Percentiles rank a stretch among this genome's conserved stretches.
Evolutionary conservation across 805 yeast species (phyloP).

Genomic region (Lipomyces lipofer): DNA sequence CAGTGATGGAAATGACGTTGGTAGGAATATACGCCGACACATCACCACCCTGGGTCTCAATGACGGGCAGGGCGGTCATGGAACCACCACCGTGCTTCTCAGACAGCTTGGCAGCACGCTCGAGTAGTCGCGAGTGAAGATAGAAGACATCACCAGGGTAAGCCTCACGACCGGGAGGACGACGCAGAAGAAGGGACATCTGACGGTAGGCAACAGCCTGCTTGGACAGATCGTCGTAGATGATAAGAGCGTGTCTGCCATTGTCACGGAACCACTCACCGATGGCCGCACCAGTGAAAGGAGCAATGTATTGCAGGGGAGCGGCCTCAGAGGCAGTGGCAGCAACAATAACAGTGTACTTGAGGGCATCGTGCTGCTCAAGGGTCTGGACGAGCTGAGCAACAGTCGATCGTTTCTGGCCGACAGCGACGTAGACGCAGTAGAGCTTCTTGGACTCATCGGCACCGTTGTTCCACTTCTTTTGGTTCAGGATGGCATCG

Average conservation of each 20-base stretch:
- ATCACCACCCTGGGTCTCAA: constrained; percentile 99
- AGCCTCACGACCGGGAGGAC: constrained; percentile 97
- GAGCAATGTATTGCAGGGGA: constrained; percentile 99
- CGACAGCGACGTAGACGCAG: constrained; percentile 99
- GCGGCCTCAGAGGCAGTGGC: constrained; percentile 99
- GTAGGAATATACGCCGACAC: constrained; percentile 97
- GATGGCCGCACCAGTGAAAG: constrained; percentile 99
- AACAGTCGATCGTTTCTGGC: constrained; percentile 99
- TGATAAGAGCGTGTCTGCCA: constrained; percentile 94
- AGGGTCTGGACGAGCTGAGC: constrained; percentile 99
- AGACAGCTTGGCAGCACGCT: constrained; percentile 97
- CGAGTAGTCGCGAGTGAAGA: constrained; percentile 91
- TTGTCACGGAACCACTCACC: constrained; percentile 99
- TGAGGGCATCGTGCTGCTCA: constrained; percentile 96
- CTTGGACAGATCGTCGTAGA: constrained; percentile 97
- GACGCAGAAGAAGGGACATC: constrained; percentile 93
- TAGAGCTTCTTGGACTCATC: constrained; percentile 98
- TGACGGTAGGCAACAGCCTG: constrained; percentile 99
- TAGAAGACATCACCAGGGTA: constrained; percentile 97
- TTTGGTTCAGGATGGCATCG: constrained; percentile 98
- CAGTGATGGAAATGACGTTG: constrained; percentile 95
- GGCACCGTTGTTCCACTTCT: constrained; percentile 93
- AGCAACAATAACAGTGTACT: constrained; percentile 96
- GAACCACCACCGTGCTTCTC: constrained; percentile 89
- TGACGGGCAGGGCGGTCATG: constrained; percentile 92